A percentile compares a stretch with the other conserved stretches of the same genome.
Conservation (phyloP, 2,329 filamentous ascomycete species). For the Fusarium beomiforme region DNA sequence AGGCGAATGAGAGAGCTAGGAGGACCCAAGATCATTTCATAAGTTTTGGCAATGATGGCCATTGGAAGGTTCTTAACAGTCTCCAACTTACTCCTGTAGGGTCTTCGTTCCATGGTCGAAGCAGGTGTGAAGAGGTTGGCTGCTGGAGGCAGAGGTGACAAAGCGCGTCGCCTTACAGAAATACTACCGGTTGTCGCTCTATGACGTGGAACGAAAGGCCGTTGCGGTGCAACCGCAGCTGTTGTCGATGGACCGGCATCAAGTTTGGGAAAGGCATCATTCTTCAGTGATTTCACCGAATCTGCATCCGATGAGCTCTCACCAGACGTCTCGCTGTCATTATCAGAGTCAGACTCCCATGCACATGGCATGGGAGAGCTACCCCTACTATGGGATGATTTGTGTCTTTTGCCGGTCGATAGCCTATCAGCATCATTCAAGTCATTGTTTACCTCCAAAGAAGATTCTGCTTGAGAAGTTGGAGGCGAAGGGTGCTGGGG, state of each 20-base stretch:
- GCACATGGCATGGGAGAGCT: constrained; percentile 26
- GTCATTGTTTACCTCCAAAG: constrained; percentile 39
- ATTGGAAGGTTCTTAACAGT: constrained; percentile 46
- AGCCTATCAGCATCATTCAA: constrained; percentile 1
- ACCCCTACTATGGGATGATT: constrained; percentile 2
- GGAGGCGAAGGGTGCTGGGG: constrained; percentile 57
- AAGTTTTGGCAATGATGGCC: constrained; percentile 79
- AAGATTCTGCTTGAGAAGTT: constrained; percentile 52
- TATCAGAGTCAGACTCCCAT: constrained; percentile 40
- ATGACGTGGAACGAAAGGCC: constrained; percentile 30
- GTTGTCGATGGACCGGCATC: not conserved
- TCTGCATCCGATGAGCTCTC: constrained; percentile 41
- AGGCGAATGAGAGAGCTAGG: constrained; percentile 80
- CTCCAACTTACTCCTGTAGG: constrained; percentile 37
- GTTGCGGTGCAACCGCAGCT: constrained; percentile 3
- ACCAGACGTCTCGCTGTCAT: constrained; percentile 39
- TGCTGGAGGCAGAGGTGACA: constrained; percentile 74
- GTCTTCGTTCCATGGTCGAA: constrained; percentile 50
- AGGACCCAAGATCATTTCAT: constrained; percentile 80
- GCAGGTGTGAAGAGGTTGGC: constrained; percentile 68
- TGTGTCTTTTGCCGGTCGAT: constrained; percentile 3
- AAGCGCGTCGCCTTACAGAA: constrained; percentile 54
- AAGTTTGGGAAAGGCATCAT: not conserved
- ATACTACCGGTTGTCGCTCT: constrained; percentile 42
- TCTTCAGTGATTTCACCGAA: not conserved